Evolutionary conservation across 1,284 basidiomycete species (phyloP), one percentile per base, ranked within the genome.

Genomic region (Cutaneotrichosporon arboriforme): DNA sequence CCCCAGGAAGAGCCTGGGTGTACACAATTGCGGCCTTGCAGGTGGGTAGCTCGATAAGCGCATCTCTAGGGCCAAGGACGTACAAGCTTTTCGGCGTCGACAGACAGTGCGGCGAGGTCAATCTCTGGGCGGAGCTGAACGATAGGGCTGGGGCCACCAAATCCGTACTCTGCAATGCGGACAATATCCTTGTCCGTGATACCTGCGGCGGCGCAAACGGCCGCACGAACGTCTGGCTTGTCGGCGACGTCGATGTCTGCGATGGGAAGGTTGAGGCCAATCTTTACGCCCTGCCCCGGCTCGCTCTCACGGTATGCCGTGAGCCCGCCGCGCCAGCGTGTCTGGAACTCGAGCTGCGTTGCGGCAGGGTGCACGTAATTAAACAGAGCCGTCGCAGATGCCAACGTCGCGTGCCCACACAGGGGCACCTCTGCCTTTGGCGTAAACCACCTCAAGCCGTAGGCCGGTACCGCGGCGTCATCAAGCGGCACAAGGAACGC

Each of bases 201-300:
- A 2, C 41, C 49, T 9, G 33, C 33, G 1, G 40, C 49, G 8
- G 41, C 49, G 10, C 43, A 18, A 10, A 44, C 35, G 2, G 34
- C 41, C 15, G 18, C 18, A 8, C 36, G 13, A 4, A 26, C 41
- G n/a, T 37, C 41, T 8, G 21, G 1, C 4, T 20, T 8, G 22
- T 66, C 52, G 18, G 18, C 14, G 12, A 36, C n/a, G 5, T 10
- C 31, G 22, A 31, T 42, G 14, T 41, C 31, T n/a, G 49, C 36
- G 75, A 79, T 65, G 57, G 75, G 39, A 90, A 97, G 77, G 90
- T 96, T 41, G 89, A 97, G 78, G 80, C 88, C 52, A 76, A 80
- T 66, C 1, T 21, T 20, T 13, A 52, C 33, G 15, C 58, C 54
- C 49, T 55, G 53, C 1, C 50, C 57, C 9, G 34, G 23, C 21